phyloP scores from a whole-genome alignment of 371 early-diverging fungal genomes.

The Sporodiniella umbellata region DNA sequence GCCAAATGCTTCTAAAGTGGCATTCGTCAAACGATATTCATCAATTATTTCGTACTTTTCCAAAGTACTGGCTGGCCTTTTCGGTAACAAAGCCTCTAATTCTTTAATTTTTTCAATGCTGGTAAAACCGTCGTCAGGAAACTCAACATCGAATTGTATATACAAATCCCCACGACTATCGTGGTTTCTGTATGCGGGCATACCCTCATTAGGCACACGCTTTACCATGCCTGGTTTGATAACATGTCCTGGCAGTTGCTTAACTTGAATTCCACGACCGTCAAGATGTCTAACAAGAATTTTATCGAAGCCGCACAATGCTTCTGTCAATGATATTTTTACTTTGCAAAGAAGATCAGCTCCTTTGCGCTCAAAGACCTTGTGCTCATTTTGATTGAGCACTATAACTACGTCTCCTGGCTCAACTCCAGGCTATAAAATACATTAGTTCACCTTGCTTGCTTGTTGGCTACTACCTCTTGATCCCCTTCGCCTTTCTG shows the following conservation, averaged over 20 bases:
- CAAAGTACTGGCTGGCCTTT: slow-evolving; percentile 22
- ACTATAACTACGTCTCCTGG: slow-evolving; percentile 91
- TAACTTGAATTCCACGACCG: slow-evolving; percentile 84
- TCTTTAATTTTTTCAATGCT: slow-evolving; percentile 40
- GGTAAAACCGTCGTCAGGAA: slow-evolving; percentile 85
- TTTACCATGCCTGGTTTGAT: slow-evolving; percentile 89
- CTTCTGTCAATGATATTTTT: slow-evolving; percentile 85
- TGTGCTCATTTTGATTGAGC: slow-evolving; percentile 80
- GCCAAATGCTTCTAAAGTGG: slow-evolving; percentile 37
- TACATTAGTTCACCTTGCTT: background rate
- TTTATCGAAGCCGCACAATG: slow-evolving; percentile 90
- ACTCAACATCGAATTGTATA: slow-evolving; percentile 88
- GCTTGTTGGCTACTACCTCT: slow-evolving; percentile 9
- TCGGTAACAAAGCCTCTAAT: slow-evolving; percentile 54
- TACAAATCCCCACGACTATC: slow-evolving; percentile 90
- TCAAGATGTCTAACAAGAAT: slow-evolving; percentile 86
- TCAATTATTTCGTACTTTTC: slow-evolving; percentile 38
- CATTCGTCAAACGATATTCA: slow-evolving; percentile 38
- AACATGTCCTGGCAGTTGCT: slow-evolving; percentile 84
- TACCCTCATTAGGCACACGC: slow-evolving; percentile 87
- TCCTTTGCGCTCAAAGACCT: slow-evolving; percentile 73
- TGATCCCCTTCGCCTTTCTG: slow-evolving; percentile 89
- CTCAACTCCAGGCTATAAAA: slow-evolving; percentile 56
- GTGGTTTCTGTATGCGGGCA: slow-evolving; percentile 90
- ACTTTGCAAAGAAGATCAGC: slow-evolving; percentile 73